Evolutionary conservation across 2,329 filamentous ascomycete species (phyloP).

Genomic region (Epichloe gansuensis): DNA sequence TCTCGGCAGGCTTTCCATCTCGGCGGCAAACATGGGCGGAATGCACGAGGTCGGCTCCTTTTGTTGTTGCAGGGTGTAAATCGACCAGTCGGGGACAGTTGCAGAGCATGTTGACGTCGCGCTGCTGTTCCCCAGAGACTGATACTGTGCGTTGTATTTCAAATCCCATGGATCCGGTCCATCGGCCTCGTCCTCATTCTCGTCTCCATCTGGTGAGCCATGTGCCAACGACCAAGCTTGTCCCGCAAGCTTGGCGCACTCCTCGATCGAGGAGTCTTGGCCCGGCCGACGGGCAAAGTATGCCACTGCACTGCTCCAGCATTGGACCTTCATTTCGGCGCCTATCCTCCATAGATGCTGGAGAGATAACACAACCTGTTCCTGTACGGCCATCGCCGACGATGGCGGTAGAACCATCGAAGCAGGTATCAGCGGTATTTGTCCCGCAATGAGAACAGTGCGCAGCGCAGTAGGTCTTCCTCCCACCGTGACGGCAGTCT

Average conservation of each 20-base stretch:
- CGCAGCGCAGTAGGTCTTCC: conserved; percentile 15
- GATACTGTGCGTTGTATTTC: conserved; percentile 42
- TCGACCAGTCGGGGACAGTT: conserved; percentile 39
- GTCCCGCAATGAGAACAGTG: conserved; percentile 63
- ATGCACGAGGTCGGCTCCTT: conserved; percentile 24
- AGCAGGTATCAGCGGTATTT: conserved; percentile 76
- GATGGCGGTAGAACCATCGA: conserved; percentile 53
- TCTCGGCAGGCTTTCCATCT: conserved; percentile 67
- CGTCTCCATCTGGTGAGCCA: conserved; percentile 25
- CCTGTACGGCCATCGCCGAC: conserved; percentile 28
- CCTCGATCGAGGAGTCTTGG: conserved; percentile 13
- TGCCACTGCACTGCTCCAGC: conserved; percentile 65
- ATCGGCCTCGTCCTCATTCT: conserved; percentile 29
- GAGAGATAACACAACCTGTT: conserved; percentile 59
- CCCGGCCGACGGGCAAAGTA: conserved; percentile 45
- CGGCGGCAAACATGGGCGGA: conserved; percentile 61
- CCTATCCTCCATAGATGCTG: conserved; percentile 88
- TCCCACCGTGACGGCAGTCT: conserved; percentile 25
- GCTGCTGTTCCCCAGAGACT: conserved; percentile 24
- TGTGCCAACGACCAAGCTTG: conserved; percentile 38
- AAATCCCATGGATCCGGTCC: conserved; percentile 58
- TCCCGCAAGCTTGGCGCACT: conserved; percentile 30
- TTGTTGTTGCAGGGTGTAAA: conserved; percentile 25
- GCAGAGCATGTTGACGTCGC: conserved; percentile 14
- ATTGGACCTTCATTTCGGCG: conserved; percentile 54